phyloP scores from a whole-genome alignment of 2,329 filamentous ascomycete species.

The Paraphoma chrysanthemicola region DNA sequence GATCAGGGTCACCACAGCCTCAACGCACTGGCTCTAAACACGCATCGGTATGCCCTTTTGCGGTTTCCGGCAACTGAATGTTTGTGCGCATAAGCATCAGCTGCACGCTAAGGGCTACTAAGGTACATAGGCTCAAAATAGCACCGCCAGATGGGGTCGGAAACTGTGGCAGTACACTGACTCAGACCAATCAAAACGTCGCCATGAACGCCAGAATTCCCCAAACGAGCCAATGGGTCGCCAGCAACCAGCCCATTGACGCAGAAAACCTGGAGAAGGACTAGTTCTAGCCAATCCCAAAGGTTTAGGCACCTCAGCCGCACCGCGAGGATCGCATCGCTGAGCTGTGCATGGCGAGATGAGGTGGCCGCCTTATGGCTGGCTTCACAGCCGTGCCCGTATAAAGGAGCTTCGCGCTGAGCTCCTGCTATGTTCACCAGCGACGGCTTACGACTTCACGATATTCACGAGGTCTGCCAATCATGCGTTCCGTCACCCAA shows the following conservation, averaged over 20 bases:
- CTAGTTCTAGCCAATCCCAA: background rate
- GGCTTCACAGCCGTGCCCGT: background rate
- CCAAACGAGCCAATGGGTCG: background rate
- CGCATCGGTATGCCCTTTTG: background rate
- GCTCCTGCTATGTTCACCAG: background rate
- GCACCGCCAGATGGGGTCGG: background rate
- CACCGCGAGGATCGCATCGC: background rate
- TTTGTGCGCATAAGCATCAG: background rate
- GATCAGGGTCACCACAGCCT: background rate
- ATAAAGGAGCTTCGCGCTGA: background rate
- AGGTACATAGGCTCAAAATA: background rate
- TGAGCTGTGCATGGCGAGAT: background rate
- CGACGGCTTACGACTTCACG: background rate
- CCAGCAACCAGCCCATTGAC: background rate
- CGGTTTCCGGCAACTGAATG: background rate
- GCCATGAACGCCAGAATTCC: background rate
- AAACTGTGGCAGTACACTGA: conserved; percentile 1
- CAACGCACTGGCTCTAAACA: background rate
- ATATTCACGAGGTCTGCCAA: background rate
- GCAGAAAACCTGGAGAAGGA: background rate
- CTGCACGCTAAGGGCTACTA: background rate
- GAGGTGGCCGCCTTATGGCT: background rate
- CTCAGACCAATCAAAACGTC: background rate
- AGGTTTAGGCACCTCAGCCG: background rate
- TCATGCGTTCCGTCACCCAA: background rate